Evolutionary conservation across 2,329 filamentous ascomycete species (phyloP).

Genomic region (Aureobasidium sp.): DNA sequence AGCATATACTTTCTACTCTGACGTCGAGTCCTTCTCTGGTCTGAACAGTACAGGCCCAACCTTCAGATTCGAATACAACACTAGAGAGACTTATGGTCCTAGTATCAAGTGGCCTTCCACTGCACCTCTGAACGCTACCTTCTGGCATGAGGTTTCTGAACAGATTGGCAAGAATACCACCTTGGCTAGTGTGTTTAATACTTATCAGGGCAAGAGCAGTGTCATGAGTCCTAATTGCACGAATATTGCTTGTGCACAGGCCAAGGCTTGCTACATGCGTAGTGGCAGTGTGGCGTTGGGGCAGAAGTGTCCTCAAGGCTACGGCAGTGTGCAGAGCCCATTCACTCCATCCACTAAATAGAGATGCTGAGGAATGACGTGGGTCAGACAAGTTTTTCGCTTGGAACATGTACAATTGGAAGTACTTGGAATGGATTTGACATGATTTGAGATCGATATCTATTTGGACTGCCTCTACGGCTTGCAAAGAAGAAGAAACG

Average conservation of each 20-base stretch:
- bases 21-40: slow-evolving; percentile 40
- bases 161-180: slow-evolving; percentile 47
- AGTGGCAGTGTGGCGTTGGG: slow-evolving; percentile 49
- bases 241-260: slow-evolving; percentile 43
- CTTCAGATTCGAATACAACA: slow-evolving; percentile 46
- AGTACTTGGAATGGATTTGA: too few relatives aligned
- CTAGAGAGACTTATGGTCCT: slow-evolving; percentile 42
- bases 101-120: slow-evolving; percentile 39
- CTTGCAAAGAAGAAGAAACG: too few relatives aligned
- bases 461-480: too few relatives aligned
- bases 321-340: slow-evolving; percentile 37
- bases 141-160: slow-evolving; percentile 53
- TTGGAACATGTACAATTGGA: too few relatives aligned
- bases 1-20: slow-evolving; percentile 48
- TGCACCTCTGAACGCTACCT: slow-evolving; percentile 52
- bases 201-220: slow-evolving; percentile 47
- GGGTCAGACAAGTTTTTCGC: too few relatives aligned
- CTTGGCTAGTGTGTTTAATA: slow-evolving; percentile 47
- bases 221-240: slow-evolving; percentile 47
- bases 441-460: too few relatives aligned
- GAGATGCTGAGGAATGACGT: neutral
- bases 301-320: slow-evolving; percentile 46
- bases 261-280: slow-evolving; percentile 55
- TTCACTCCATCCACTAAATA: slow-evolving; percentile 22
- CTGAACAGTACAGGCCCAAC: slow-evolving; percentile 40